Base-by-base conservation (phyloP, 2,329 filamentous ascomycete species). In the Biscogniauxia sp. region DNA sequence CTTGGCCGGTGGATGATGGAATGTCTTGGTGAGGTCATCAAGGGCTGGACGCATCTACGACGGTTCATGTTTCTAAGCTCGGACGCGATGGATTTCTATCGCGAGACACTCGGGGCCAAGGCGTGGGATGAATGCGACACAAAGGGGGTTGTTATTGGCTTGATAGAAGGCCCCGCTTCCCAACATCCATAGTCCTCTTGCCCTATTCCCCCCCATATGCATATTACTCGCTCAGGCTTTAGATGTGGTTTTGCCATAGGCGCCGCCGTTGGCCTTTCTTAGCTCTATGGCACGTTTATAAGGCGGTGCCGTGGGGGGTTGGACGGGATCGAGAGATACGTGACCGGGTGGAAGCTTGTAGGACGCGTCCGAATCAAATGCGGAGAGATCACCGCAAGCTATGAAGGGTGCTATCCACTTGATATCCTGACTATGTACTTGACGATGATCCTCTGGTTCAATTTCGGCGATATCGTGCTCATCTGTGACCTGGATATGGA, bases 371-470 rank as follows among this genome's bases (percentile, higher is more conserved):
- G 94, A 93, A 78, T 99, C 95, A 78, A 93, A 99, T 11, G 92
- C 88, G 23, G 93, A 96, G 57, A 99, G 82, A 76, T 99, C 95
- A 53, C 95, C 95, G 74, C 95, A 99, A n/a, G 95, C 93, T 70
- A 99, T 85, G 73, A 99, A 99, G 0, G 94, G 93, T 3, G 93
- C 93, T 68, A 98, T 94, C 93, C 94, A 98, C 55, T 89, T 80
- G 28, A 81, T 75, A 61, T 86, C 81, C 55, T 76, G 67, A 61
- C 72, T 72, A 65, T 64, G 37, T 65, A 70, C 51, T 70, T 75
- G 63, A 64, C 74, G 61, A 61, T 75, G 52, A 65, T 81, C 83
- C 72, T 86, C 82, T n/a, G 81, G 70, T 74, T 80, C 70, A 73
- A 82, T 68, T 74, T 84, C 75, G 76, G 80, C 66, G 66, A 83